phyloP scores from a whole-genome alignment of 2,329 filamentous ascomycete species.

The Fusarium sublunatum region DNA sequence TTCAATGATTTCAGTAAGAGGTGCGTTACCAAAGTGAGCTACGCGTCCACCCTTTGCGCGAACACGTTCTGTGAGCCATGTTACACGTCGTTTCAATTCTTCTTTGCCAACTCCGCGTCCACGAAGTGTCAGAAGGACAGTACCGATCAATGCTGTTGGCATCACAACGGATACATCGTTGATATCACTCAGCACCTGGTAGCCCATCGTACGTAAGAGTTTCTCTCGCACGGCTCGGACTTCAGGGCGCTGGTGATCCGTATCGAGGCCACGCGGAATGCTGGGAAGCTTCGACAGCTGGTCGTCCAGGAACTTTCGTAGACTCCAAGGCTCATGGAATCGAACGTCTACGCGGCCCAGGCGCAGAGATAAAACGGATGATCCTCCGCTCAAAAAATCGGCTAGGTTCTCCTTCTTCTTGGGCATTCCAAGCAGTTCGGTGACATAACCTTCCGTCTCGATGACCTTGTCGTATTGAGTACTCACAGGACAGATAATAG shows the following conservation, averaged over 20 bases:
- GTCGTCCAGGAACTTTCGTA: slow-evolving; percentile 82
- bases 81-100: slow-evolving; percentile 85
- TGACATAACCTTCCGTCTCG: slow-evolving; percentile 96
- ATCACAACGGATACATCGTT: slow-evolving; percentile 97
- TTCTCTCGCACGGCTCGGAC: slow-evolving; percentile 71
- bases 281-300: slow-evolving; percentile 70
- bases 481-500: slow-evolving; percentile 93
- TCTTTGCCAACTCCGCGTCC: slow-evolving; percentile 90
- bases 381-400: slow-evolving; percentile 86
- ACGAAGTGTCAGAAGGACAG: slow-evolving; percentile 88
- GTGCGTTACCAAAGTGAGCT: slow-evolving; percentile 87
- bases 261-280: slow-evolving; percentile 56
- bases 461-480: slow-evolving; percentile 99
- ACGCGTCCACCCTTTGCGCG: slow-evolving; percentile 89
- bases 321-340: slow-evolving; percentile 96
- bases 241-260: slow-evolving; percentile 60
- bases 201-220: slow-evolving; percentile 86
- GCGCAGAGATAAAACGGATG: slow-evolving; percentile 87
- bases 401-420: slow-evolving; percentile 95
- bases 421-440: slow-evolving; percentile 89
- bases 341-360: slow-evolving; percentile 93
- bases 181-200: slow-evolving; percentile 92
- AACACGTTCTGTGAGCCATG: slow-evolving; percentile 88
- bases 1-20: slow-evolving; percentile 84
- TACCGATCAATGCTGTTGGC: slow-evolving; percentile 96